phyloP scores from a whole-genome alignment of 2,329 filamentous ascomycete genomes.

The Nemania sp. region DNA sequence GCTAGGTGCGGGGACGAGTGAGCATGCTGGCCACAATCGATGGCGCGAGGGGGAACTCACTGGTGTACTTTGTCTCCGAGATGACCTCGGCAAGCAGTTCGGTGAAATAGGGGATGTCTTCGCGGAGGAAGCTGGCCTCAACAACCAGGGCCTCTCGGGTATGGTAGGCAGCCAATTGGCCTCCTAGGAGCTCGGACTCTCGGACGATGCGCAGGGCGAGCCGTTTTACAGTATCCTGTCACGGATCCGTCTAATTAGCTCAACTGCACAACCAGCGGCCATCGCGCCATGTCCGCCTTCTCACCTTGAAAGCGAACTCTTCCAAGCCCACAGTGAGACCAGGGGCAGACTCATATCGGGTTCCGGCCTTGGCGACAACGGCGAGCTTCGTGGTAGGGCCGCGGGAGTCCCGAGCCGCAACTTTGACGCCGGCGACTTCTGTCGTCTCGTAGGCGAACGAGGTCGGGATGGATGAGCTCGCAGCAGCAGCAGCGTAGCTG shows the following conservation, averaged over 20 bases:
- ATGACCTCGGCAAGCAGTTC: constrained; percentile 94
- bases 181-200: constrained; percentile 93
- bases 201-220: constrained; percentile 90
- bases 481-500: constrained; percentile 54
- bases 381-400: constrained; percentile 90
- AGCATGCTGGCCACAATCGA: constrained; percentile 21
- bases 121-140: constrained; percentile 90
- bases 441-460: constrained; percentile 86
- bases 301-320: constrained; percentile 96
- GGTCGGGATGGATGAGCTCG: constrained; percentile 55
- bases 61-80: constrained; percentile 81
- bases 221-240: constrained; percentile 80
- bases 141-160: constrained; percentile 91
- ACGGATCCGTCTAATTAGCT: constrained; percentile 52
- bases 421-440: constrained; percentile 86
- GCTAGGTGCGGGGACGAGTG: constrained; percentile 55
- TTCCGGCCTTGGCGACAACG: constrained; percentile 90
- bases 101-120: constrained; percentile 96
- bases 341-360: constrained; percentile 86
- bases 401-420: constrained; percentile 85
- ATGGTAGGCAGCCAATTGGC: constrained; percentile 84
- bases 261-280: constrained; percentile 33
- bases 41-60: constrained; percentile 51
- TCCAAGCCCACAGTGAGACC: constrained; percentile 88
- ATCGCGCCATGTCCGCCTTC: constrained; percentile 38